These are phyloP conservation scores for Citrus maxima DNA, from an alignment of 345 rosid genomes.

Conservation along the genomic window DNA sequence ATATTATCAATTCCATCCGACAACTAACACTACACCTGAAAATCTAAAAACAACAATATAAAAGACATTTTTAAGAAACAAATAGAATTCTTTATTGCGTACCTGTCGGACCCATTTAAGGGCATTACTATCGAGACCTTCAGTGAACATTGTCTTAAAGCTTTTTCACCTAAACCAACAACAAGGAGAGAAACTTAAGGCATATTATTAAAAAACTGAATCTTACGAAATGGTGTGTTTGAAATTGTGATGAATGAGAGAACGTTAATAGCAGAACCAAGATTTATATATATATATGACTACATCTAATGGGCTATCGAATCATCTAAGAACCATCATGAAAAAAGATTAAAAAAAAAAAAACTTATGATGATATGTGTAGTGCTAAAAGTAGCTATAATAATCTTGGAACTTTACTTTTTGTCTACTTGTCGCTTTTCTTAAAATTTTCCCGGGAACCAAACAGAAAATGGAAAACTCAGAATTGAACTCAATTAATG, in stretches of 20 bases:
- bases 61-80: neutral
- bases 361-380: neutral
- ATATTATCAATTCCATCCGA: constrained; percentile 3
- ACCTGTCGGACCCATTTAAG: constrained; percentile 52
- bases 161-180: constrained; percentile 20
- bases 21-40: neutral
- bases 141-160: constrained; percentile 35
- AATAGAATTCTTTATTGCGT: neutral
- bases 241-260: neutral
- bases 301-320: neutral
- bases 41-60: neutral
- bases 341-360: neutral
- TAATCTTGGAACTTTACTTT: neutral
- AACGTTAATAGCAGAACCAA: neutral
- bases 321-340: neutral
- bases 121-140: constrained; percentile 37
- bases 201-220: neutral
- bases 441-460: constrained; percentile 1
- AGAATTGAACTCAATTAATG: neutral
- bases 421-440: neutral
- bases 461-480: neutral
- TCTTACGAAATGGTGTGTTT: neutral
- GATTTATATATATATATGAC: neutral
- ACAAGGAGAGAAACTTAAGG: neutral
- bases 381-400: neutral